Percentiles rank a stretch among this genome's conserved stretches.
Evolutionary conservation across 2,329 filamentous ascomycete species (phyloP).

Genomic region (Epichloe hybrida): DNA sequence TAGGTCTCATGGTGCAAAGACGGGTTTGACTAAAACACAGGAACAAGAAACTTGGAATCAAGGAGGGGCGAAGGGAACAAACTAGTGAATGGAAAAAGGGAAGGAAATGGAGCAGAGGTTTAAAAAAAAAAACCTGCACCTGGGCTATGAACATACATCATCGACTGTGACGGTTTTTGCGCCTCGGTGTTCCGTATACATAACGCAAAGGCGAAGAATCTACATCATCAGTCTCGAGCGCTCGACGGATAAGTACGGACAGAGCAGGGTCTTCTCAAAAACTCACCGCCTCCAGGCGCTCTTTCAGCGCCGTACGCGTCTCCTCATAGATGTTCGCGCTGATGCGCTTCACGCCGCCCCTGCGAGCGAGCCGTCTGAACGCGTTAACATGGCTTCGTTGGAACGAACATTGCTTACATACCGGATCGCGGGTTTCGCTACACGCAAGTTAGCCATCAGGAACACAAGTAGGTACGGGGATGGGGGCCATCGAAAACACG

Average conservation of each 20-base stretch:
- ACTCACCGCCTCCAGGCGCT: slow-evolving; percentile 33
- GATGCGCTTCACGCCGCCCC: slow-evolving; percentile 67
- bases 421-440: slow-evolving; percentile 5
- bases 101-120: not conserved
- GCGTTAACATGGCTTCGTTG: not conserved
- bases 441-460: slow-evolving; percentile 3
- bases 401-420: not conserved
- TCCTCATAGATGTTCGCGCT: slow-evolving; percentile 52
- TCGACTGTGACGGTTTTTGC: slow-evolving; percentile 49
- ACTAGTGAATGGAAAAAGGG: too few species aligned
- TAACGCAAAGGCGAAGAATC: slow-evolving; percentile 37
- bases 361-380: slow-evolving; percentile 52
- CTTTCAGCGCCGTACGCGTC: slow-evolving; percentile 35
- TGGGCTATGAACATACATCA: slow-evolving; percentile 34
- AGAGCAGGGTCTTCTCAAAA: not conserved
- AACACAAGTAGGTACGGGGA: not conserved
- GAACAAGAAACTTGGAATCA: too few species aligned
- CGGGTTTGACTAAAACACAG: too few species aligned
- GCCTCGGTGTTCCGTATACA: slow-evolving; percentile 37
- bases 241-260: not conserved
- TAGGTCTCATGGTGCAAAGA: too few species aligned
- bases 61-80: not conserved
- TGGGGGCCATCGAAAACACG: not conserved
- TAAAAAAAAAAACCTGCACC: not conserved
- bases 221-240: slow-evolving; percentile 13